phyloP scores from a whole-genome alignment of 768 basidiomycete species.

The Hysterangium stoloniferum region DNA sequence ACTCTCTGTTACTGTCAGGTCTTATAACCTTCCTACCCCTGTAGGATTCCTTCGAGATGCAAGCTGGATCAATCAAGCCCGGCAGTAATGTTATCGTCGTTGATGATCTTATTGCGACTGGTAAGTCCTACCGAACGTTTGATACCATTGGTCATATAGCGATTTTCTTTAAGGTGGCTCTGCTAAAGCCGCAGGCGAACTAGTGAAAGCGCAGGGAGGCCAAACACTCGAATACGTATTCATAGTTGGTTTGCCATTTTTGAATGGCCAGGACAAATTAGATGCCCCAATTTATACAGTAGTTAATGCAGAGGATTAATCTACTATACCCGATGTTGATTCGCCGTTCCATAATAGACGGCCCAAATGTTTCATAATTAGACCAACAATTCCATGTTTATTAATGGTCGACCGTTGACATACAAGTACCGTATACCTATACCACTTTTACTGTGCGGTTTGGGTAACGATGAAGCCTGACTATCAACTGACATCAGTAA shows the following conservation, averaged over 20 bases:
- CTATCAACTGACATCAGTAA: conserved; percentile 44
- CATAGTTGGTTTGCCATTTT: conserved; percentile 74
- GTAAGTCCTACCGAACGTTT: conserved; percentile 29
- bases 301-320: conserved; percentile 61
- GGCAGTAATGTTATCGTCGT: conserved; percentile 83
- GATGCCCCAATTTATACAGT: conserved; percentile 87
- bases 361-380: no score
- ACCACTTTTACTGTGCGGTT: not conserved
- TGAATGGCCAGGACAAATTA: conserved; percentile 70
- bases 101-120: conserved; percentile 95
- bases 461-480: conserved; percentile 23
- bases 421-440: not conserved
- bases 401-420: conserved; percentile 12
- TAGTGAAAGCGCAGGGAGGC: conserved; percentile 76
- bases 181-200: conserved; percentile 85
- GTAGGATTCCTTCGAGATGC: conserved; percentile 95
- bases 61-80: conserved; percentile 71
- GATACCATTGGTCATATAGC: conserved; percentile 1
- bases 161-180: conserved; percentile 61
- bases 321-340: not conserved
- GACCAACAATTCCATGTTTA: conserved; percentile 9
- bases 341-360: no score
- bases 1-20: not conserved
- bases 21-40: not conserved
- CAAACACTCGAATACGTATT: conserved; percentile 90